Evolutionary conservation across 148 eudicot species (phyloP), one percentile per base, ranked within the genome.

Genomic region (Hydrangea macrophylla): DNA sequence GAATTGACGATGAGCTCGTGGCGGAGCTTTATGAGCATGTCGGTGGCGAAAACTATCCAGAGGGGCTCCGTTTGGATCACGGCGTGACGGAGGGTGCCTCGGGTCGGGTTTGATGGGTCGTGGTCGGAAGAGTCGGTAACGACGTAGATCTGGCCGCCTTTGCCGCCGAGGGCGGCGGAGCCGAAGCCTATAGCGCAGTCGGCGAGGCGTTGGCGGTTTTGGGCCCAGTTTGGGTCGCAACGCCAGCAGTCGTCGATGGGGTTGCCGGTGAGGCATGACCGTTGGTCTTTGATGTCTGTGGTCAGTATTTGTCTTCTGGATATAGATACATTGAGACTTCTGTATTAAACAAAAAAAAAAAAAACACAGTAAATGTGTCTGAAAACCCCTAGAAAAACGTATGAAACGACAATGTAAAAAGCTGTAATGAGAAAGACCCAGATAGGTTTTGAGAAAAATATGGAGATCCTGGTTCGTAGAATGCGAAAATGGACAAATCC

Each of bases 1-100:
- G 70, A 63, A 32, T 61, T 63, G 11, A 76, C 58, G 22, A 76
- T 66, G 27, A 76, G 68, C 68, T 71, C 75, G 58, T 76, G 55
- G 10, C 44, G 22, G 5, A 76, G 72, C 33, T 53, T 71, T 33
- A 76, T 76, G 26, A 22, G 32, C 80, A 76, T 76, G 67, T 60
- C 51, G 11, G 33, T 20, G 22, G 48, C 22, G 59, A 76, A 76
- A 9, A 63, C 31, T 56, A 75, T 75, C 71, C n/a, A n/a, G n/a
- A n/a, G n/a, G n/a, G n/a, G n/a, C n/a, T n/a, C n/a, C n/a, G n/a
- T n/a, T n/a, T n/a, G n/a, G n/a, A n/a, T n/a, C n/a, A n/a, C n/a
- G n/a, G n/a, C n/a, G n/a, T n/a, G n/a, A n/a, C n/a, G n/a, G 8
- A 76, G 75, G 27, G 80, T 76, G 20, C 80, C 80, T 9, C 75